Evolutionary conservation across 305 asterid species (phyloP), one percentile per base, ranked within the genome.

Genomic region (Fraxinus sp.): DNA sequence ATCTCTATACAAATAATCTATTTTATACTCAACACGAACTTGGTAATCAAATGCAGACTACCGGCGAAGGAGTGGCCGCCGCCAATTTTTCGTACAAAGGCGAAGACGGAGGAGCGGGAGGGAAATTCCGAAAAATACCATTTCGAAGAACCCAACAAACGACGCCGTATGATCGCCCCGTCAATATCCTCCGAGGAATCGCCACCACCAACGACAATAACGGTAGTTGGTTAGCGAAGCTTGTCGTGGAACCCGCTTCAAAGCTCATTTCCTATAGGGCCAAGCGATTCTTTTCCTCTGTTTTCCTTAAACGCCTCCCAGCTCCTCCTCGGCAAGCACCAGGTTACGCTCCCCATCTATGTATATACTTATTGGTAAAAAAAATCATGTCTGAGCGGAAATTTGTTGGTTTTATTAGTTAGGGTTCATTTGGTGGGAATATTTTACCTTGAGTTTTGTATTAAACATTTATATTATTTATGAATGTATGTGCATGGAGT

Each of bases 121-220:
- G 98, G 16, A 94, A 94, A 90, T 87, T 89, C 78, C 86, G 91
- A 26, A 91, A 89, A 82, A 90, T 85, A 80, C 91, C 90, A 22
- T 37, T 81, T 3, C 90, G 96, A 32, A 88, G 87, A 71, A 18
- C 41, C 39, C 74, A 64, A 36, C 90, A 86, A 70, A 22, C 90
- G 80, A 94, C 96, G 76, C 98, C 98, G 64, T 94, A 94, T 76
- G 94, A 92, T 80, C 97, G 98, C 0, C 98, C 97, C 18, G 83
- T 88, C 44, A 74, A 89, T 13, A 75, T 89, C 11, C 84, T 80
- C 46, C 88, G 92, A 26, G 84, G 30, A 26, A 80, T 7, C 77
- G 55, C 55, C n/a, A 14, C 55, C 3, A 16, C 74, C 79, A 77
- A 83, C 85, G 84, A 18, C 18, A 26, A 46, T 28, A 86, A 80